Evolutionary conservation across 31 red algal species (phyloP).

Genomic region (Asparagopsis taxiformis): DNA sequence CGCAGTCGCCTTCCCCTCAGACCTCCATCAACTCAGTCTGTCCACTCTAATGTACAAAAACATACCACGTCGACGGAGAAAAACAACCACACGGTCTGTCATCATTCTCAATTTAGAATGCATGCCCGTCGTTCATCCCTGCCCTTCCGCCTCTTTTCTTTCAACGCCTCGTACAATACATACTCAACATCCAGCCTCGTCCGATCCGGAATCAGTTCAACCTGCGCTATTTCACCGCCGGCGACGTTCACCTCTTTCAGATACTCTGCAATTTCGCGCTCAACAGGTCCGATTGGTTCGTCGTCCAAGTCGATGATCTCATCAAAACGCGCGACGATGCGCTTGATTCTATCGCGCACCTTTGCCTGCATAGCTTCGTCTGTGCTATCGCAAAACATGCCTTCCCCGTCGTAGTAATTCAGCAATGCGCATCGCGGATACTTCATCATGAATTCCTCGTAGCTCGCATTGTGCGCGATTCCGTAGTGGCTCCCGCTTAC

Average conservation of each 20-base stretch:
- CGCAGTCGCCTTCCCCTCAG: too few species aligned
- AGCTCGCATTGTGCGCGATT: neutral
- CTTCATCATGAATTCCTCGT: neutral
- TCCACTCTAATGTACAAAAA: too few species aligned
- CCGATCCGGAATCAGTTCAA: neutral
- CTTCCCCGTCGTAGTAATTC: neutral
- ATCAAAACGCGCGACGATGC: neutral
- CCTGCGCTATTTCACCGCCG: neutral
- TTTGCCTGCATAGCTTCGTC: neutral
- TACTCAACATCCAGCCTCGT: neutral
- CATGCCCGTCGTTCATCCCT: neutral
- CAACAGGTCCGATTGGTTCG: neutral
- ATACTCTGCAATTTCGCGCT: neutral
- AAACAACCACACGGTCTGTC: too few species aligned
- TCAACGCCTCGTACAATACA: neutral
- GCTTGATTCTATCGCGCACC: neutral
- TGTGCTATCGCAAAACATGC: neutral
- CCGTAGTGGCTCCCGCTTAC: neutral
- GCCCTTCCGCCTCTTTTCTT: neutral
- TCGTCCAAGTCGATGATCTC: neutral
- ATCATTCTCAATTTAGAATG: neutral
- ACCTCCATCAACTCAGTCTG: too few species aligned
- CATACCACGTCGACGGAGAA: too few species aligned
- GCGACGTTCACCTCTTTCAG: neutral
- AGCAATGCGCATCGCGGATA: neutral